phyloP scores from a whole-genome alignment of 202 grass and related monocot genomes.

The Hordeum pubiflorum region DNA sequence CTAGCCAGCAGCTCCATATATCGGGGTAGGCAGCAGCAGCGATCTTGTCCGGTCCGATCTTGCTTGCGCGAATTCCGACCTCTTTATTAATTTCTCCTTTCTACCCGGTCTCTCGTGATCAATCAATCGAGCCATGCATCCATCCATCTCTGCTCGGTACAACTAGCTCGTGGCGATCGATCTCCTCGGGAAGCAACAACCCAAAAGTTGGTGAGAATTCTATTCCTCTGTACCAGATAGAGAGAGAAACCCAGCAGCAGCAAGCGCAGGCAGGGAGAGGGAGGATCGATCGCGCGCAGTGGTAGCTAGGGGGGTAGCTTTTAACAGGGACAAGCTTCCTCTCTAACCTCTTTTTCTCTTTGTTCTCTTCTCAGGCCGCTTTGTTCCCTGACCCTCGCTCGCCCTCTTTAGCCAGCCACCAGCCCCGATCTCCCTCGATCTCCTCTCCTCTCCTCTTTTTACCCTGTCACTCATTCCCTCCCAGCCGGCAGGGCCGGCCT shows the following conservation, averaged over 20 bases:
- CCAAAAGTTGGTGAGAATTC: conserved; percentile 67
- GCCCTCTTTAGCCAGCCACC: conserved; percentile 10
- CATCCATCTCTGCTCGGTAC: neutral
- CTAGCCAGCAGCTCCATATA: neutral
- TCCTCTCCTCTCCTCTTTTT: conserved; percentile 19
- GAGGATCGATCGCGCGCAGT: conserved; percentile 2
- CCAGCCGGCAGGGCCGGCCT: neutral
- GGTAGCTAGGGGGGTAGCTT: conserved; percentile 28
- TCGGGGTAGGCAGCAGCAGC: neutral
- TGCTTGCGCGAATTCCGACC: neutral
- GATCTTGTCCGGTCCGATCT: neutral
- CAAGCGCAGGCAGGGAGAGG: neutral
- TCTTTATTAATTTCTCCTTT: conserved; percentile 10
- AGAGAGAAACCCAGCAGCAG: conserved; percentile 15
- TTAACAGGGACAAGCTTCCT: conserved; percentile 81
- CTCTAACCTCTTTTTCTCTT: conserved; percentile 50
- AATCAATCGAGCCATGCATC: neutral
- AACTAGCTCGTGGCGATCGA: neutral
- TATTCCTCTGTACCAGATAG: conserved; percentile 53
- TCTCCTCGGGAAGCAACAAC: conserved; percentile 24
- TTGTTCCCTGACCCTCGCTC: conserved; percentile 26
- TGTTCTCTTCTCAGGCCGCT: conserved; percentile 42
- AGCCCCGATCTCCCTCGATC: neutral
- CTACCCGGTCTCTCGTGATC: neutral
- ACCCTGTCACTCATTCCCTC: conserved; percentile 33